Conservation (phyloP, 305 asterid species). For the Fraxinus latifolia region DNA sequence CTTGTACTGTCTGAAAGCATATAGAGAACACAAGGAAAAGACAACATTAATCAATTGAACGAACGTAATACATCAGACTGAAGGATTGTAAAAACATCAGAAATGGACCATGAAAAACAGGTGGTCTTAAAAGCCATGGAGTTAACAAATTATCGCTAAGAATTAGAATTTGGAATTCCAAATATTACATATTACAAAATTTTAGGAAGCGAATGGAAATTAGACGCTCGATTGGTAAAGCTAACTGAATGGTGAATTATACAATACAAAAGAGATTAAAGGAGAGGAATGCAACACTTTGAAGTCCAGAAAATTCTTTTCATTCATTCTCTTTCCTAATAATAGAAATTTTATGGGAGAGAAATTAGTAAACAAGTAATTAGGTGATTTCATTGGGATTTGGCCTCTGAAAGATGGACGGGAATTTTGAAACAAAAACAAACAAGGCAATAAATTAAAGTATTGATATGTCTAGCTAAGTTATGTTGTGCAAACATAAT, state of each 20-base stretch:
- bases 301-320: neutral
- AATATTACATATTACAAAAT: neutral
- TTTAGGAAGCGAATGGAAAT: neutral
- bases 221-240: neutral
- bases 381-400: neutral
- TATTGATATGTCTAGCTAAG: neutral
- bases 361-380: neutral
- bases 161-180: neutral
- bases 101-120: neutral
- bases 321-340: neutral
- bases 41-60: neutral
- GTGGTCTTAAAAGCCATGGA: neutral
- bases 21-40: neutral
- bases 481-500: neutral
- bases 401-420: neutral
- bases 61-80: neutral
- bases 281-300: neutral
- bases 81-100: neutral
- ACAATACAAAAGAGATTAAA: neutral
- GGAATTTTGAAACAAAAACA: neutral
- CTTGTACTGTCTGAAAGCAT: conserved; percentile 75
- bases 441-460: neutral
- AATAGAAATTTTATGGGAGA: neutral
- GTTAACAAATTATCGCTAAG: neutral
- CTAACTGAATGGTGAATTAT: neutral